Evolutionary conservation across 2,329 filamentous ascomycete species (phyloP), one percentile per base, ranked within the genome.

Genomic region (Taxawa tesnikishii): DNA sequence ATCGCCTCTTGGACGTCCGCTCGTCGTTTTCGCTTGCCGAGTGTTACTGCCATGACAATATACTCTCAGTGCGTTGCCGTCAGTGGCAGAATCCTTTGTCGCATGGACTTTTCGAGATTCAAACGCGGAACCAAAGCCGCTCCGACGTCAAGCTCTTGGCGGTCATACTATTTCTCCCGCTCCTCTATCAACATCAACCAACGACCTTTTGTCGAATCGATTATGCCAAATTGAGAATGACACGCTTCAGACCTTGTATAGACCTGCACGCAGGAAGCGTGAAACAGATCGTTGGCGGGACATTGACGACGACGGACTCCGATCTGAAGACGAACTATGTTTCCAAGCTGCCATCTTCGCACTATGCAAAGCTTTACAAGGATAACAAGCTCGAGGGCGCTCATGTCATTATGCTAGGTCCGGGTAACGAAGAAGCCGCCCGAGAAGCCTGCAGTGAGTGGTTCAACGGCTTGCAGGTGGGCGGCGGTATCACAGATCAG

Each of bases 261-360:
- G 90, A 98, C 61, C 73, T 98, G 32, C 90, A 98, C 58, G 79
- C 87, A n/a, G 90, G 90, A 10, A 79, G 88, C 53, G 90, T 98
- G 38, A 98, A 98, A 65, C 90, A 98, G 58, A 98, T 98, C 46
- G 87, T 98, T 25, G 90, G 90, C 45, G 88, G 90, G 38, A 96
- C 90, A 2, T 71, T 98, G 40, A 71, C 52, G 56, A 43, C 38
- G 13, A 41, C 46, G 18, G 40, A 44, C 27, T 33, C 48, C 6
- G 46, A 44, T 16, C 69, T 96, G 35, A 80, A 84, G 61, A 96
- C 88, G 29, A 98, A 98, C 59, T 87, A 84, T 62, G 79, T 94
- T 39, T 94, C 90, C 7, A 72, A 77, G 29, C 76, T 88, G 39
- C 80, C 87, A 7, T 75, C 90, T 3, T 71, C 73, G 4, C 70